A percentile compares a stretch with the other conserved stretches of the same genome.
These are phyloP conservation scores for Aspergillus udagawae DNA, from an alignment of 2,329 filamentous ascomycete genomes.

Conservation along the genomic window DNA sequence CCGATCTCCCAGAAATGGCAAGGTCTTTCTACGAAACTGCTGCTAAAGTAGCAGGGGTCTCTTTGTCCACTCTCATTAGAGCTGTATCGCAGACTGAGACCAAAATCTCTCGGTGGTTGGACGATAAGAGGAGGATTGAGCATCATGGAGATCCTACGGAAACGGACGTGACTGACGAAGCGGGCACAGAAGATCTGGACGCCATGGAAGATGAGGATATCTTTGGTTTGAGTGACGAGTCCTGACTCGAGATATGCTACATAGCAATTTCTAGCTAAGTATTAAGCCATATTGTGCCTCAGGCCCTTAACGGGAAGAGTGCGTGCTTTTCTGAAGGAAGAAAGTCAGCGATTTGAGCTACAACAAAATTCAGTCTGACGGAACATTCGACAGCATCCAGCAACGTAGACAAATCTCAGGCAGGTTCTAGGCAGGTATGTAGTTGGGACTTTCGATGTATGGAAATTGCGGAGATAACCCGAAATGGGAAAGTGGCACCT, in stretches of 20 bases:
- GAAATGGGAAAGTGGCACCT: conserved; percentile 14
- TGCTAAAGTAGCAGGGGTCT: conserved; percentile 48
- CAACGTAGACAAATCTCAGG: conserved; percentile 17
- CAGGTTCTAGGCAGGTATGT: conserved; percentile 29
- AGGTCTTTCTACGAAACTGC: conserved; percentile 50
- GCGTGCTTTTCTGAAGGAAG: neutral
- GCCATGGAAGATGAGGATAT: conserved; percentile 13
- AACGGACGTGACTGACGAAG: conserved; percentile 13
- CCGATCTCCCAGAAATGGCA: conserved; percentile 45
- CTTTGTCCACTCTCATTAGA: conserved; percentile 47
- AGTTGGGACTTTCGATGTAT: conserved; percentile 8
- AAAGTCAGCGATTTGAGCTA: neutral
- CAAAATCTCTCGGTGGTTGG: conserved; percentile 39
- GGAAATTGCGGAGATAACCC: conserved; percentile 12
- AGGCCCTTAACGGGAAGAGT: neutral
- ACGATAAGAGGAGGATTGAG: conserved; percentile 30
- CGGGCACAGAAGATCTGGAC: conserved; percentile 15
- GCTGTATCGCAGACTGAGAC: conserved; percentile 50
- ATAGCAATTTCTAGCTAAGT: neutral
- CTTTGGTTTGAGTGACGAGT: conserved; percentile 6
- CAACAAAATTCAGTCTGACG: neutral
- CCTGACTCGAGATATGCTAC: neutral
- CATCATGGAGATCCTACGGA: conserved; percentile 18
- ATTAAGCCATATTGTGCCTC: neutral
- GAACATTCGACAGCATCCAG: neutral